These are phyloP conservation scores for Aspergillus pseudoglaucus DNA, from an alignment of 2,329 filamentous ascomycete genomes.

Conservation along the genomic window DNA sequence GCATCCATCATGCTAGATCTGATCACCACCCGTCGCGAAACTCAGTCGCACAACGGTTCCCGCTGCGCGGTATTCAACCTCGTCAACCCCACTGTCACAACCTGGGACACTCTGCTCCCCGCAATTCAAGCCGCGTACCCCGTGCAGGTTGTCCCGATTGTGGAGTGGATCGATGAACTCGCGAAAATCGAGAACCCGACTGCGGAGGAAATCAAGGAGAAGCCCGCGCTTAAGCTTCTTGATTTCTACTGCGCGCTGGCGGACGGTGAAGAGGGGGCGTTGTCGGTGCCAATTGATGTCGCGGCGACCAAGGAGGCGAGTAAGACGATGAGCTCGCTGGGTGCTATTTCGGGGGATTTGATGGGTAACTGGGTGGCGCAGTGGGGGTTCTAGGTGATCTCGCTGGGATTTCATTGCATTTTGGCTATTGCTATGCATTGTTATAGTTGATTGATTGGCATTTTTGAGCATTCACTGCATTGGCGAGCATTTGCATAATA, in stretches of 20 bases:
- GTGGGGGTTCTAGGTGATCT: constrained; percentile 2
- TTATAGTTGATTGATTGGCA: no score
- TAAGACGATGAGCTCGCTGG: constrained; percentile 36
- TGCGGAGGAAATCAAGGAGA: constrained; percentile 35
- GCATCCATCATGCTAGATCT: constrained; percentile 44
- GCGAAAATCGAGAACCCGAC: constrained; percentile 34
- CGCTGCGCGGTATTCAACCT: constrained; percentile 37
- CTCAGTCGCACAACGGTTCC: constrained; percentile 9
- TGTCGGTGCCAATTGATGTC: constrained; percentile 37
- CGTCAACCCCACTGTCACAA: constrained; percentile 40
- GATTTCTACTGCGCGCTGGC: constrained; percentile 41
- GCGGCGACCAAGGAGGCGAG: constrained; percentile 35
- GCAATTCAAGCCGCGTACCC: constrained; percentile 39
- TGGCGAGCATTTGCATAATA: no score
- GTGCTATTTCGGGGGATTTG: constrained; percentile 38
- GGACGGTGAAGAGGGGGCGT: constrained; percentile 13
- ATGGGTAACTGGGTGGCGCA: constrained; percentile 34
- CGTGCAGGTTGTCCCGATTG: constrained; percentile 34
- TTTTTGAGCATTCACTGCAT: no score
- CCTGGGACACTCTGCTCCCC: constrained; percentile 37
- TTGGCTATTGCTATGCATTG: no score
- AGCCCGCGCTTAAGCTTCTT: constrained; percentile 47
- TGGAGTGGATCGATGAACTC: constrained; percentile 42
- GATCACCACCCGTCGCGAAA: constrained; percentile 19
- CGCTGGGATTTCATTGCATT: no score